A percentile compares a stretch with the other conserved stretches of the same genome.
Evolutionary conservation across 1,139 yeast species (phyloP).

Genomic region (Yamadazyma diospyri): DNA sequence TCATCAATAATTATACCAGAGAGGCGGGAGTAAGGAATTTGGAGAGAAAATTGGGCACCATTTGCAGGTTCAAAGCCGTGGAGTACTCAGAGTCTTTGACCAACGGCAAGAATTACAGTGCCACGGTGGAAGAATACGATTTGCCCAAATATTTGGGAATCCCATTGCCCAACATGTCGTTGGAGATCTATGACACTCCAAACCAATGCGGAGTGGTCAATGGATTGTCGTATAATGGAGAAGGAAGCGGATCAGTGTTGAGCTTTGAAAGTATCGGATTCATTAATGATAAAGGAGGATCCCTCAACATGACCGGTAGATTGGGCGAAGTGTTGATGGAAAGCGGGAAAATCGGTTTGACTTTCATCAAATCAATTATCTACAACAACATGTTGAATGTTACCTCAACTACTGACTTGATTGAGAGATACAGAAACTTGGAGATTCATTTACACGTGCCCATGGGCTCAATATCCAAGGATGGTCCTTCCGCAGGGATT

Average conservation of each 20-base stretch:
- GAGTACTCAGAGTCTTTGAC: conserved; percentile 52
- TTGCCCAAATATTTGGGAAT: conserved; percentile 52
- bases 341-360: conserved; percentile 75
- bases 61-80: conserved; percentile 81
- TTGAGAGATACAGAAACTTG: conserved; percentile 45
- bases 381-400: conserved; percentile 31
- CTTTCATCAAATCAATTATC: conserved; percentile 64
- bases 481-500: conserved; percentile 93
- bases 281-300: conserved; percentile 22
- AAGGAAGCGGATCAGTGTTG: conserved; percentile 82
- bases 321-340: conserved; percentile 82
- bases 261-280: conserved; percentile 78
- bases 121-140: conserved; percentile 39
- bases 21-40: conserved; percentile 87
- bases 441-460: conserved; percentile 87
- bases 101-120: conserved; percentile 23
- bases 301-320: conserved; percentile 74
- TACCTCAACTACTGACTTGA: conserved; percentile 22
- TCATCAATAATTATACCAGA: conserved; percentile 71
- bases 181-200: conserved; percentile 26
- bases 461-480: conserved; percentile 83
- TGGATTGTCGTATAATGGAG: conserved; percentile 84
- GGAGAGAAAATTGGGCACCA: conserved; percentile 67
- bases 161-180: conserved; percentile 35
- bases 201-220: conserved; percentile 73